phyloP scores from a whole-genome alignment of 2,329 filamentous ascomycete species.

The Talaromyces pinophilus region DNA sequence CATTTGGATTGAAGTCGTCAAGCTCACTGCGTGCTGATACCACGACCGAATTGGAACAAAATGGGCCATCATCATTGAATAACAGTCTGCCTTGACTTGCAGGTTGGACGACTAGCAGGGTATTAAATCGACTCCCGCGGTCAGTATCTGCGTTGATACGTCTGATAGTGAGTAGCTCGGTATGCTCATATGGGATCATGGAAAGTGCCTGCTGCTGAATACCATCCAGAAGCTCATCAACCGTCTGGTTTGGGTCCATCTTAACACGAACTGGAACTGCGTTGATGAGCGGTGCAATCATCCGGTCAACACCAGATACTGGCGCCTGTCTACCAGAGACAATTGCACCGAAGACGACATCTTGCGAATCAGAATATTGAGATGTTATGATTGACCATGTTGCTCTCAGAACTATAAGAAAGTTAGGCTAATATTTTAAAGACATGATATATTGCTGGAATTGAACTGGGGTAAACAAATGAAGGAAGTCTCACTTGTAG shows the following conservation, averaged over 20 bases:
- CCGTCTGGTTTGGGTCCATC: background rate
- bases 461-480: background rate
- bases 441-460: background rate
- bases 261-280: slow-evolving; percentile 2
- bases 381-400: slow-evolving; percentile 16
- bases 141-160: slow-evolving; percentile 1
- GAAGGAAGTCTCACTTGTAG: slow-evolving; percentile 1
- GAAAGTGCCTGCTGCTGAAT: slow-evolving; percentile 42
- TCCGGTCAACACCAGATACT: background rate
- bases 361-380: slow-evolving; percentile 4
- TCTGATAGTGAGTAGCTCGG: slow-evolving; percentile 12
- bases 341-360: slow-evolving; percentile 19
- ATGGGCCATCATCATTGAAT: background rate
- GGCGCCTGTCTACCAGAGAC: slow-evolving; percentile 11
- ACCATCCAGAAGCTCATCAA: background rate
- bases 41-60: background rate
- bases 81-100: background rate
- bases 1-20: slow-evolving; percentile 18
- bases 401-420: slow-evolving; percentile 7
- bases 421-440: background rate
- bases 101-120: slow-evolving; percentile 13
- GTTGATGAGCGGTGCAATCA: slow-evolving; percentile 14
- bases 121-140: slow-evolving; percentile 7
- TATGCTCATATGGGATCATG: slow-evolving; percentile 45
- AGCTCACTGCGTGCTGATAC: background rate